Percentiles rank a stretch among this genome's conserved stretches.
Evolutionary conservation across 2,329 filamentous ascomycete genomes (phyloP).

Genomic region (Fusarium marasasianum): DNA sequence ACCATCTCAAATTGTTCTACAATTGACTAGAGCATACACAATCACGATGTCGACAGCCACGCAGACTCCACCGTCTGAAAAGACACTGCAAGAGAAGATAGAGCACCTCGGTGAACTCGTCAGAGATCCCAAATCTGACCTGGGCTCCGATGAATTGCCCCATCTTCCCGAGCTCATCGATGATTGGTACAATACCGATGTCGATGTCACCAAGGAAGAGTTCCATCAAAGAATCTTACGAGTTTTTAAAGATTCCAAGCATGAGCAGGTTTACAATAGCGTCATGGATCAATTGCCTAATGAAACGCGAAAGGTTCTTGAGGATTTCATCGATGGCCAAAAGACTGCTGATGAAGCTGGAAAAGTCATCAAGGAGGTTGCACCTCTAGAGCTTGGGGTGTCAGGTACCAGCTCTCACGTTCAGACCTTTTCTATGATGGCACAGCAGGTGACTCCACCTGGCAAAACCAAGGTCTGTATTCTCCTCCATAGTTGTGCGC

Average conservation of each 20-base stretch:
- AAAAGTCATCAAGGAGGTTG: background rate
- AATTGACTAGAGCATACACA: fast-evolving
- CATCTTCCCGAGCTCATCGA: background rate
- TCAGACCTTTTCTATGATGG: background rate
- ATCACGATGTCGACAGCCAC: background rate
- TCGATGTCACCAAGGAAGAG: background rate
- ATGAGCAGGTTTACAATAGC: background rate
- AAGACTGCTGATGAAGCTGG: background rate
- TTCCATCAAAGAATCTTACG: background rate
- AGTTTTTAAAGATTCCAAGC: background rate
- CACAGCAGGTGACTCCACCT: background rate
- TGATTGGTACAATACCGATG: background rate
- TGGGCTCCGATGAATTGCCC: background rate
- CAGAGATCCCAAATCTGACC: background rate
- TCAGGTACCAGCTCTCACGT: background rate
- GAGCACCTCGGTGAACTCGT: background rate
- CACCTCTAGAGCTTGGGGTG: background rate
- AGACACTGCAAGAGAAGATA: background rate
- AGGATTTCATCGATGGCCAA: background rate
- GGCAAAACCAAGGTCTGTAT: background rate
- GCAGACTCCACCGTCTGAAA: background rate
- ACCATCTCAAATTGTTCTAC: fast-evolving
- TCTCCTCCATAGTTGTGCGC: background rate
- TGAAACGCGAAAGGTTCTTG: background rate
- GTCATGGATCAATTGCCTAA: background rate